Evolutionary conservation across 345 rosid species (phyloP), one percentile per base, ranked within the genome.

Genomic region (Eucalyptus marginata): DNA sequence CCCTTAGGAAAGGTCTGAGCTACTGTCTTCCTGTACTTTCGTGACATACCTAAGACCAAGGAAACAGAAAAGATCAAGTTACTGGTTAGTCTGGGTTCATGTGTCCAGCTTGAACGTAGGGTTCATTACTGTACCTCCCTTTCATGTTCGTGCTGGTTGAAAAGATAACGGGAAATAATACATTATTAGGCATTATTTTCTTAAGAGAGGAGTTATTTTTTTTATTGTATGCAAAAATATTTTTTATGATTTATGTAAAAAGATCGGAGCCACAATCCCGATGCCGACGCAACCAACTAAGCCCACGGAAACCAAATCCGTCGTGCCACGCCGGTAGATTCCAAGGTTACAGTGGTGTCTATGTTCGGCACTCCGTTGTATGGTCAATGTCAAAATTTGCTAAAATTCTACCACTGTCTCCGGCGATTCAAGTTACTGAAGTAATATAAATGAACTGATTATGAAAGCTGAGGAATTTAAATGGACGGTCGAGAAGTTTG

Each of bases 261-360:
- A 71, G 25, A 20, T 76, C 2, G 15, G 81, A 71, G 46, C 40
- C 4, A 36, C 46, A 36, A 36, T 18, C 4, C 97, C 93, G 90
- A 95, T 93, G 43, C 94, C 97, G 71, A 96, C 9, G 40, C 98
- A 96, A 81, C 96, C 96, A 90, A 93, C 97, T 89, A 96, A 93
- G 66, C 97, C 97, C 97, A 91, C 91, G 83, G 97, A 94, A 88
- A 95, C 97, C 86, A 95, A 94, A 90, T 90, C 93, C 93, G 94
- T 98, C 97, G 95, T 97, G 80, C 92, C 92, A 90, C 91, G 97
- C 99, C 96, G 76, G 99, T 96, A 31, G 94, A 93, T 89, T 96
- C 97, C 92, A 95, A 88, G 62, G 98, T 93, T 62, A 95, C 93
- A 22, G 93, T 94, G n/a, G 97, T 96, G 93, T 97, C 97, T 15